These are phyloP conservation scores for Ceratobasidium sp. DNA, from an alignment of 1,284 basidiomycete genomes.

Conservation along the genomic window DNA sequence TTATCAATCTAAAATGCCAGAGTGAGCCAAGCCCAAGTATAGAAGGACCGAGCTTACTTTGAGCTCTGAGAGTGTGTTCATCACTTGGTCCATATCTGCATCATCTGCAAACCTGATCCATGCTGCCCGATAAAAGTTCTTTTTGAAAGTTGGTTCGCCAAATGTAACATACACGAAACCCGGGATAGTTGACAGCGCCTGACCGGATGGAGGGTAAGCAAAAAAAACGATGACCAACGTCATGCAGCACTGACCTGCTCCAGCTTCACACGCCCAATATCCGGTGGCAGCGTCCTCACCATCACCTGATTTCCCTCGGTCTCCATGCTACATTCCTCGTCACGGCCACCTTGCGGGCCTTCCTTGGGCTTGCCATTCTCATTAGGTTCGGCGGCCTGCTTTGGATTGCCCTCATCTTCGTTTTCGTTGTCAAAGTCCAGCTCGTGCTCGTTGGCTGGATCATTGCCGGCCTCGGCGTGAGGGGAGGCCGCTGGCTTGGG, in stretches of 20 bases:
- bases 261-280: slow-evolving; percentile 86
- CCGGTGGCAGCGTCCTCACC: slow-evolving; percentile 93
- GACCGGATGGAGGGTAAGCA: slow-evolving; percentile 44
- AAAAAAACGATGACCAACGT: background rate
- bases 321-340: slow-evolving; percentile 81
- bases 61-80: slow-evolving; percentile 81
- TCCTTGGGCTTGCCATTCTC: slow-evolving; percentile 68
- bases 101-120: slow-evolving; percentile 90
- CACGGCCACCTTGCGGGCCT: slow-evolving; percentile 65
- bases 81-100: slow-evolving; percentile 80
- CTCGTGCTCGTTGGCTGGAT: slow-evolving; percentile 51
- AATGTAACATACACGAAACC: slow-evolving; percentile 86
- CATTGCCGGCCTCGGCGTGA: slow-evolving; percentile 52
- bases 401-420: slow-evolving; percentile 66
- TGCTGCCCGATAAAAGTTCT: slow-evolving; percentile 91
- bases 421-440: slow-evolving; percentile 72
- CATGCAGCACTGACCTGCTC: slow-evolving; percentile 75
- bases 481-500: slow-evolving; percentile 27
- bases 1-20: slow-evolving; percentile 79
- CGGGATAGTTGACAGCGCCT: slow-evolving; percentile 76
- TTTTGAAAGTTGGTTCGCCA: slow-evolving; percentile 89
- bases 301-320: slow-evolving; percentile 90
- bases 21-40: slow-evolving; percentile 33
- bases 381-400: slow-evolving; percentile 50
- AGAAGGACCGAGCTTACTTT: slow-evolving; percentile 68